Evolutionary conservation across 2,329 filamentous ascomycete genomes (phyloP).

Genomic region (Penicillium sp.): DNA sequence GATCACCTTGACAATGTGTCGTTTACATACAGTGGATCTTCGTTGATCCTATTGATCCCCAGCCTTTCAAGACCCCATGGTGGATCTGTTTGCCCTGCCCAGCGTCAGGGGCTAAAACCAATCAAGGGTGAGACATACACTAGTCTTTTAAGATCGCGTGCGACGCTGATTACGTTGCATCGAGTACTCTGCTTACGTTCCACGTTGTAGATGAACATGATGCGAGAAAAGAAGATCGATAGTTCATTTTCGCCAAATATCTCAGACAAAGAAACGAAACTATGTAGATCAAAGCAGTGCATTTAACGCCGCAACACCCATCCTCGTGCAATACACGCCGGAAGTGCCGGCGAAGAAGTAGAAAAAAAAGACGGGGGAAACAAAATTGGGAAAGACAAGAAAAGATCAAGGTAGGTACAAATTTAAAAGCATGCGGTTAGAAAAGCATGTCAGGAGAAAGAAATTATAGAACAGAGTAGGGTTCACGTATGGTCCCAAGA

Average conservation of each 20-base stretch:
- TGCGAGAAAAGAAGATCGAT: background rate
- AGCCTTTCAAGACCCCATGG: background rate
- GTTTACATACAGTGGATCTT: background rate
- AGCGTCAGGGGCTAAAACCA: background rate
- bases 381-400: background rate
- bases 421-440: background rate
- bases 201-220: background rate
- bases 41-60: background rate
- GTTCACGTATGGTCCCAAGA: conserved; percentile 10
- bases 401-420: conserved; percentile 15
- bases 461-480: conserved; percentile 17
- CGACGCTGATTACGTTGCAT: background rate
- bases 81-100: background rate
- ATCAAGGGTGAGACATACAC: conserved; percentile 1
- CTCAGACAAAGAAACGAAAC: background rate
- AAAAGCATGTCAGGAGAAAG: conserved; percentile 7
- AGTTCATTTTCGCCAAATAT: background rate
- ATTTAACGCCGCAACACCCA: conserved; percentile 7
- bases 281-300: conserved; percentile 4
- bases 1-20: background rate
- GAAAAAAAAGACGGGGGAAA: background rate
- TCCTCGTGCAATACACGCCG: conserved; percentile 9
- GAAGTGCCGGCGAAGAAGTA: conserved; percentile 1
- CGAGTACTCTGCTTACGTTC: background rate
- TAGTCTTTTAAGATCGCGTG: no score